Evolutionary conservation across 2,329 filamentous ascomycete species (phyloP), one percentile per base, ranked within the genome.

Genomic region (Aspergillus unguis): DNA sequence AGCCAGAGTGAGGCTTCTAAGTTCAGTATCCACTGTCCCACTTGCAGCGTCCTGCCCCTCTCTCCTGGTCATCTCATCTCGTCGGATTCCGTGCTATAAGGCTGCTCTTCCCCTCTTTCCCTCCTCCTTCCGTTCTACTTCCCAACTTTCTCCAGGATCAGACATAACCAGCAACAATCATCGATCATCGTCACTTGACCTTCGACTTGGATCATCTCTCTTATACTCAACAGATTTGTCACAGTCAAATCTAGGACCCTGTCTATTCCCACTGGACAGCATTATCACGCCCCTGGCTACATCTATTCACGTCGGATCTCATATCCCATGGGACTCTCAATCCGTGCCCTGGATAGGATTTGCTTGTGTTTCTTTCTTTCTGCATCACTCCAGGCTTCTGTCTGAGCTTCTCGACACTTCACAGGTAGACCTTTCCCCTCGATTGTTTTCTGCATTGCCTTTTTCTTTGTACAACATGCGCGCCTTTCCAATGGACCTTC

Each of bases 371-470:
- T 61, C 46, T 57, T 63, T 61, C 58, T 59, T 63, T 71, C 55
- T 63, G 31, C 38, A 62, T 57, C 56, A 45, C 57, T 57, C 58
- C 57, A 58, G 58, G 58, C 58, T 54, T 57, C 45, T 35, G 61
- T 61, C 55, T 61, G 62, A 59, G 57, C 61, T 56, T 57, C 48
- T 57, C 61, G 58, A 64, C 62, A 65, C 52, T 65, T 62, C 68
- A 65, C 69, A 75, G 72, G 72, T 75, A 75, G 72, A 17, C 17
- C 17, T 17, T 17, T 66, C 61, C 66, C 70, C 70, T 63, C 64
- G 60, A 65, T 54, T 63, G 42, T 38, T 52, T 57, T 58, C 58
- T 59, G 58, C 55, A 57, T 56, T 57, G 56, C 58, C 42, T 60
- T 55, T 54, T 50, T 54, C 43, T 53, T 7, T 50, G 52, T 50